phyloP scores from a whole-genome alignment of 331 rosid species.

The Pyracantha coccinea region DNA sequence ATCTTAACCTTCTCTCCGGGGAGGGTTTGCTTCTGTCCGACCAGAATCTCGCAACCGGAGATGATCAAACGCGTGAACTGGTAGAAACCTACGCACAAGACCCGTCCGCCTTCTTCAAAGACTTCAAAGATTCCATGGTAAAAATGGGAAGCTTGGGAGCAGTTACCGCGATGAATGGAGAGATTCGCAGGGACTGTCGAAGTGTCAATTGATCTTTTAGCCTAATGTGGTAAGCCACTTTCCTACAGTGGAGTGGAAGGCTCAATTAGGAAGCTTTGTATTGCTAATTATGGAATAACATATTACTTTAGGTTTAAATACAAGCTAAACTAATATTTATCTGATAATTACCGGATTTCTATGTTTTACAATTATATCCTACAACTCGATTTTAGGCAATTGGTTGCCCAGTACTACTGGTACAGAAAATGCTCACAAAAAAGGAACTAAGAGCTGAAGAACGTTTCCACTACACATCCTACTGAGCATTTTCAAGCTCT shows the following conservation, averaged over 20 bases:
- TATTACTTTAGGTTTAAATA: not conserved
- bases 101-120: slow-evolving; percentile 41
- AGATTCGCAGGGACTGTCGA: slow-evolving; percentile 58
- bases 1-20: slow-evolving; percentile 55
- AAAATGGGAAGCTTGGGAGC: slow-evolving; percentile 64
- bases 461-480: slow-evolving; percentile 4
- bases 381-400: not conserved
- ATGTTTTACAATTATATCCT: slow-evolving; percentile 29
- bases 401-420: no score
- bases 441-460: slow-evolving; percentile 16
- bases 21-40: slow-evolving; percentile 76
- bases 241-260: not conserved
- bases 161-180: slow-evolving; percentile 18
- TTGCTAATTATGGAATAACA: not conserved
- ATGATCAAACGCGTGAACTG: slow-evolving; percentile 40
- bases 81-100: slow-evolving; percentile 48
- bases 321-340: slow-evolving; percentile 13
- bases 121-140: slow-evolving; percentile 60
- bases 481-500: not conserved
- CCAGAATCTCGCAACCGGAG: slow-evolving; percentile 36
- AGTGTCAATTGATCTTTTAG: slow-evolving; percentile 13
- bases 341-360: slow-evolving; percentile 2
- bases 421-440: slow-evolving; percentile 14
- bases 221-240: not conserved
- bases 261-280: not conserved